Conservation (phyloP, 192 early-diverging fungal species). For the Backusella australiensis region DNA sequence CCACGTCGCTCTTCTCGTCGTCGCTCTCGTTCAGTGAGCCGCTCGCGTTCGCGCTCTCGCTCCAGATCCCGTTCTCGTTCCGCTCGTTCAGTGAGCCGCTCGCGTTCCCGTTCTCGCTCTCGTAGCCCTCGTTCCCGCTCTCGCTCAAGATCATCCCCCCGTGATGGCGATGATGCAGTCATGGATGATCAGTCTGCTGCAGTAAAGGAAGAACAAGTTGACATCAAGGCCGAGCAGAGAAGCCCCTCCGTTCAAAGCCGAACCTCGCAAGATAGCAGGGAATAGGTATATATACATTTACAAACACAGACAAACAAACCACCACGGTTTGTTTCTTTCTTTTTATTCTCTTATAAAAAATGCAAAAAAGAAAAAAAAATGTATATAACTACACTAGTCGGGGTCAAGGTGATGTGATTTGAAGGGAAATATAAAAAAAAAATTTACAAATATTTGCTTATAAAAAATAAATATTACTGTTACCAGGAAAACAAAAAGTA, state of each 20-base stretch:
- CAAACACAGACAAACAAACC: neutral
- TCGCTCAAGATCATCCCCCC: constrained; percentile 37
- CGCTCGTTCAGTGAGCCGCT: constrained; percentile 26
- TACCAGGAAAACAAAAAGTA: neutral
- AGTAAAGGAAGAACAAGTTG: neutral
- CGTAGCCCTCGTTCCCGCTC: constrained; percentile 51
- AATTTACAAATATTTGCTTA: neutral
- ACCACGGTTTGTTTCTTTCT: neutral
- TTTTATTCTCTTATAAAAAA: neutral
- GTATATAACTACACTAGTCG: too few species aligned
- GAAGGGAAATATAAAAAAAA: neutral
- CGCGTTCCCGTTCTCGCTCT: constrained; percentile 42
- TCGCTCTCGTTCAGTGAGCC: constrained; percentile 24
- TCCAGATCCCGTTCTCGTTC: constrained; percentile 22
- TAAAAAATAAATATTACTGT: neutral
- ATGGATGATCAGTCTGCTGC: neutral
- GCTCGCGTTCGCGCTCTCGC: constrained; percentile 41
- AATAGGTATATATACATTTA: neutral
- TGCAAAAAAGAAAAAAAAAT: neutral
- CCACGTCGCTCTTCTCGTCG: constrained; percentile 48
- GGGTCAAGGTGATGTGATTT: too few species aligned
- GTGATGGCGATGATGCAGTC: constrained; percentile 4
- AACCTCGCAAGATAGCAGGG: neutral
- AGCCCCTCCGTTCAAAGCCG: neutral
- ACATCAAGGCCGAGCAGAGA: neutral